Evolutionary conservation across 495 filamentous ascomycete genomes (phyloP).

Genomic region (Penicillium antarcticum): DNA sequence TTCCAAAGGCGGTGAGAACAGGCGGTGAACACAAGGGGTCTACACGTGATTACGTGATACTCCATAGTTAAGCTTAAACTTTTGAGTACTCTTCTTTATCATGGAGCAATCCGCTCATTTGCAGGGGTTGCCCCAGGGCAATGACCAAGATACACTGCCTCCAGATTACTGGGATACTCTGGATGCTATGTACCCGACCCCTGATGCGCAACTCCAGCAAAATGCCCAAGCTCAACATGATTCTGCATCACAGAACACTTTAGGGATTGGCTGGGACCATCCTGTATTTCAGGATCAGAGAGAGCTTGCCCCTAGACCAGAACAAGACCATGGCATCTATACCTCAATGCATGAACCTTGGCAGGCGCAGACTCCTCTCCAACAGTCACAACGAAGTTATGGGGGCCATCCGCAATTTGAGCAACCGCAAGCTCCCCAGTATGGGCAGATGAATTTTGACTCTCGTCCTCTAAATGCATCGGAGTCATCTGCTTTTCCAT

Average conservation of each 20-base stretch:
- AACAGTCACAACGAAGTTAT: slow-evolving; percentile 26
- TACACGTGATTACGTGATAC: slow-evolving; percentile 9
- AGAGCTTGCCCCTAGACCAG: slow-evolving; percentile 21
- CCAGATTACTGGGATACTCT: slow-evolving; percentile 40
- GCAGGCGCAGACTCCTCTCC: slow-evolving; percentile 31
- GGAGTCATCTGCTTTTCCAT: slow-evolving; percentile 33
- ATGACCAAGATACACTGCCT: slow-evolving; percentile 23
- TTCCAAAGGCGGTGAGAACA: background rate
- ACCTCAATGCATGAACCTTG: slow-evolving; percentile 34
- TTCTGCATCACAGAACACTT: slow-evolving; percentile 7
- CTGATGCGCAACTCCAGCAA: slow-evolving; percentile 25
- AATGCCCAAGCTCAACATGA: slow-evolving; percentile 10
- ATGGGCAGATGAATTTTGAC: slow-evolving; percentile 34
- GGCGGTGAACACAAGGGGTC: background rate
- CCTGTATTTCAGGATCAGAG: slow-evolving; percentile 17
- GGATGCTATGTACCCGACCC: slow-evolving; percentile 33
- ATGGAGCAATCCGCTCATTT: slow-evolving; percentile 43
- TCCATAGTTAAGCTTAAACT: slow-evolving; percentile 11
- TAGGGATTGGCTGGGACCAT: slow-evolving; percentile 10
- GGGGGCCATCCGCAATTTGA: slow-evolving; percentile 29
- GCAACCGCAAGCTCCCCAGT: slow-evolving; percentile 30
- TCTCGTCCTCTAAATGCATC: slow-evolving; percentile 25
- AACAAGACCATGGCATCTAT: slow-evolving; percentile 34
- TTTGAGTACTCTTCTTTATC: slow-evolving; percentile 7
- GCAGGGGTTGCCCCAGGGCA: slow-evolving; percentile 29